Base-by-base conservation (phyloP, 176 grass and related monocot species). In the Cenchrus americanus region DNA sequence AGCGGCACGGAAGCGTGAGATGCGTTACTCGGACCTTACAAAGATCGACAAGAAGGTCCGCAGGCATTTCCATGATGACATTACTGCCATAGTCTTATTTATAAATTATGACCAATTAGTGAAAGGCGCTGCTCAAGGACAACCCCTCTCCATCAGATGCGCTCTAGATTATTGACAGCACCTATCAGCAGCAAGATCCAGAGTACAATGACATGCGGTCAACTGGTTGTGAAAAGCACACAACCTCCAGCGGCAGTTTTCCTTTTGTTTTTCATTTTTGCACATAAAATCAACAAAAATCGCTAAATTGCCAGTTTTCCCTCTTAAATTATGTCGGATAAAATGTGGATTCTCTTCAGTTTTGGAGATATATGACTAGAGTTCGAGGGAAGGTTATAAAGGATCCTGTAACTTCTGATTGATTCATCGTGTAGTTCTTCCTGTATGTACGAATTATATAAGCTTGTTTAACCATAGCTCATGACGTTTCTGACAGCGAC, bases 1-100 rank as follows among this genome's bases (percentile, higher is more conserved):
- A 90, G 93, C 96, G 18, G 96, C 96, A 21, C 86, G 83, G 75
- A 99, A 96, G 55, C 83, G 96, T 62, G 96, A 99, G 86, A 99
- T 99, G 96, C 87, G 96, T 5, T 96, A 99, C 43, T 99, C 93
- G 14, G 96, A 96, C 80, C 93, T 99, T 62, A 94, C 73, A 58
- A 99, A 84, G 77, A 99, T 95, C 24, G 96, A 99, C 74, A 99
- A 96, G 91, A 99, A 99, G 84, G 96, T 99, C 69, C 93, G 96
- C 79, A 80, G 93, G 66, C 93, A 99, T 89, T 99, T 99, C 49
- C 96, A 99, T 22, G 96, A 99, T 60, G 96, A 99, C 66, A 99
- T 99, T 26, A 94, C 91, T 2, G 96, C 93, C 30, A 88, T 99
- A 32, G 86, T 96, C 54, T 79, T 99, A 83, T 99, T 99, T 86